Base-by-base conservation (phyloP, 169 alveolate species). In the Toxoplasma gondii region DNA sequence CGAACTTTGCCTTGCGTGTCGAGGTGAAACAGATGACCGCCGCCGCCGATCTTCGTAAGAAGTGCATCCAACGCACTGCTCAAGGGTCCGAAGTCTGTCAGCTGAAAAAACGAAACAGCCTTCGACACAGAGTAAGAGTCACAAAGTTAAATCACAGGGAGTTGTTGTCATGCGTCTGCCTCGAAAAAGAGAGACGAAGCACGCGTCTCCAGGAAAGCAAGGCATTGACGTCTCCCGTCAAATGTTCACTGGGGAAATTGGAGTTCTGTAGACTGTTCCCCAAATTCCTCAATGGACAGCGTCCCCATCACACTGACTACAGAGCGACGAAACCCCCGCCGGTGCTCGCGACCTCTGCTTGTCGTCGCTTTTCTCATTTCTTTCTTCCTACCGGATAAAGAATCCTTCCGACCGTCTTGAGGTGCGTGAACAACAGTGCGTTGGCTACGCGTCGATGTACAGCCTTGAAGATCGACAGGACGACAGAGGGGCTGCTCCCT, bases 361-460 rank as follows among this genome's bases (percentile, higher is more conserved):
- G 24, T 4, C 29, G 9, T 27, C 74, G 31, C 9, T 16, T 64
- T 64, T 16, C n/a, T 16, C 74, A 7, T 64, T 1, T 1, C n/a
- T 31, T 64, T 82, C n/a, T n/a, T n/a, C n/a, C n/a, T 82, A 82
- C 90, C 67, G 90, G 90, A 29, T 82, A 41, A 31, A 82, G n/a
- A 41, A 82, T 39, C 34, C 24, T 39, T 9, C 69, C 90, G 41
- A 82, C 69, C 10, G 41, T 82, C 41, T 43, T 9, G 27, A 41
- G 53, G 90, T 82, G 90, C 10, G 31, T 36, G 64, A 82, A 82
- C 36, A 82, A 22, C 41, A 82, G 22, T 34, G 7, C 31, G 90
- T 82, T 82, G 41, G 41, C 22, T 16, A 82, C 41, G 34, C 90
- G 53, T 7, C 69, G 67, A 10, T 41, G 67, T 16, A 82, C 39